These are phyloP conservation scores for Hygrocybe coccinea DNA, from an alignment of 768 basidiomycete genomes.

Conservation along the genomic window DNA sequence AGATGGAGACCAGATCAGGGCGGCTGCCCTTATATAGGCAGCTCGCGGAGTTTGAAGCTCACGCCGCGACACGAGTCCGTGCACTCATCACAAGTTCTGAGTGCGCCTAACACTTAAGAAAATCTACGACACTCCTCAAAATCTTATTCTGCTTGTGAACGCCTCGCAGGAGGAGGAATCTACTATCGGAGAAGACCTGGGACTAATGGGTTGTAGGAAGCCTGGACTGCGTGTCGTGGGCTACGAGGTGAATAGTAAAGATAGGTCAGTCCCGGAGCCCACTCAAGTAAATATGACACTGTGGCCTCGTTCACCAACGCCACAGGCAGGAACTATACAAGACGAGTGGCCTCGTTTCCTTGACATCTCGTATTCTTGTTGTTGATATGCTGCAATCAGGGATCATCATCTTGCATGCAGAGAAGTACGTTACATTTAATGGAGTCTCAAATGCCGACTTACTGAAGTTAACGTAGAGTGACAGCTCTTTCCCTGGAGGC, in stretches of 20 bases:
- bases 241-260: constrained; percentile 73
- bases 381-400: constrained; percentile 92
- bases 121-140: constrained; percentile 84
- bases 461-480: constrained; percentile 47
- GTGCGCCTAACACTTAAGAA: constrained; percentile 88
- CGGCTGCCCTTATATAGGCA: no score
- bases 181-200: constrained; percentile 87
- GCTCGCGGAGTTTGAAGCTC: no score
- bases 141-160: constrained; percentile 79
- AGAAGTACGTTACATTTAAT: no score
- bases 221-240: constrained; percentile 80
- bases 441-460: background rate
- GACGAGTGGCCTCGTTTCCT: constrained; percentile 81
- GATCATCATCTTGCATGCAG: constrained; percentile 84
- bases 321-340: constrained; percentile 79
- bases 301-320: background rate
- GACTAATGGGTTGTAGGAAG: constrained; percentile 83
- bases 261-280: constrained; percentile 52
- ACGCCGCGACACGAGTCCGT: no score
- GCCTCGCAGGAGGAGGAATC: constrained; percentile 82
- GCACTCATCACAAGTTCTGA: no score
- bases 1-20: no score
- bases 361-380: constrained; percentile 90
- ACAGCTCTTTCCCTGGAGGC: constrained; percentile 82
- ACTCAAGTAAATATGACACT: background rate